These are phyloP conservation scores for Xanthoconium purpureum DNA, from an alignment of 768 basidiomycete genomes.

Conservation along the genomic window DNA sequence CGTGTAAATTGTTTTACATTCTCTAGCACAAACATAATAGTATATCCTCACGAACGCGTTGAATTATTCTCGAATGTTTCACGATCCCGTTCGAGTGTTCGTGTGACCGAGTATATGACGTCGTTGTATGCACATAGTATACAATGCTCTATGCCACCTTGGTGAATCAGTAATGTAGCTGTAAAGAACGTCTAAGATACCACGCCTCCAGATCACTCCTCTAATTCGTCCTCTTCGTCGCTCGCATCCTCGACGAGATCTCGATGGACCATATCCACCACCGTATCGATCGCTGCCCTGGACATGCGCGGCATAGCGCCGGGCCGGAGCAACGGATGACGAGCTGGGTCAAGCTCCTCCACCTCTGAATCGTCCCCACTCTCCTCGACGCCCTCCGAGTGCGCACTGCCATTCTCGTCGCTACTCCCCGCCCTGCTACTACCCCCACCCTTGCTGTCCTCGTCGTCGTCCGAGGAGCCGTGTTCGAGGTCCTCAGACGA, in stretches of 20 bases:
- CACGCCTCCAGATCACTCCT: slow-evolving; percentile 32
- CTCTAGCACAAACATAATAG: too few species aligned
- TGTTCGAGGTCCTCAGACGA: slow-evolving; percentile 47
- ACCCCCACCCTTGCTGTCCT: slow-evolving; percentile 14
- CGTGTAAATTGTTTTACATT: neutral
- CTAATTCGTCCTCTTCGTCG: slow-evolving; percentile 48
- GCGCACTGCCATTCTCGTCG: slow-evolving; percentile 31
- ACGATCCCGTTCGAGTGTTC: too few species aligned
- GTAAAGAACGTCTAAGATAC: neutral
- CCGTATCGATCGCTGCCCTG: slow-evolving; percentile 63
- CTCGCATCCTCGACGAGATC: slow-evolving; percentile 42
- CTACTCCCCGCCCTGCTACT: slow-evolving; percentile 15
- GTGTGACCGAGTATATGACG: too few species aligned
- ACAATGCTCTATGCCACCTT: neutral
- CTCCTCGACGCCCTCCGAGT: slow-evolving; percentile 31
- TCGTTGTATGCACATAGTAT: neutral
- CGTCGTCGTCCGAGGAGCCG: slow-evolving; percentile 35
- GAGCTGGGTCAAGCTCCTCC: slow-evolving; percentile 48
- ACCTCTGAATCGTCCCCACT: slow-evolving; percentile 31
- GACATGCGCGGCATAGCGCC: slow-evolving; percentile 71
- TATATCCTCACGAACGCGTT: too few species aligned
- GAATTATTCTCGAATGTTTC: too few species aligned
- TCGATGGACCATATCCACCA: slow-evolving; percentile 56
- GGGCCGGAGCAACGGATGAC: slow-evolving; percentile 61
- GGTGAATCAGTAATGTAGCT: neutral